Conservation (phyloP, 2,329 filamentous ascomycete genomes). For the Tetracladium maxilliforme region DNA sequence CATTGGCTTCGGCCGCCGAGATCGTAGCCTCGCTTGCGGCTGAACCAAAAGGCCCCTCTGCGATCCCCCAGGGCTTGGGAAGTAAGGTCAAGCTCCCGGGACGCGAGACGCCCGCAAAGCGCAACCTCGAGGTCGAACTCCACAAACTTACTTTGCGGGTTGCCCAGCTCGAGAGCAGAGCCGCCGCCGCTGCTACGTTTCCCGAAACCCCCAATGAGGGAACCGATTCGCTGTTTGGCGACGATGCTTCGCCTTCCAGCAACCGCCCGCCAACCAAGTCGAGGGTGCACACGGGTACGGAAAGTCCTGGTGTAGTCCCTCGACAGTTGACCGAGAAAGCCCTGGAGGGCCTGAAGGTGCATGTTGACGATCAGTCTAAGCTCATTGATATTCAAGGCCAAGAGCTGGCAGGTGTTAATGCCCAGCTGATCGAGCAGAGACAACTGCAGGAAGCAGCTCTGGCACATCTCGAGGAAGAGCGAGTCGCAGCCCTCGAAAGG, state of each 20-base stretch:
- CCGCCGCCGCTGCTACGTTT: constrained; percentile 43
- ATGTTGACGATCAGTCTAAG: constrained; percentile 87
- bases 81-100: constrained; percentile 56
- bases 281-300: too few relatives aligned
- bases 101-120: constrained; percentile 59
- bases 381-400: constrained; percentile 78
- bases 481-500: constrained; percentile 77
- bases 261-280: too few relatives aligned
- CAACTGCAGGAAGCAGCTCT: constrained; percentile 72
- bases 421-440: constrained; percentile 75
- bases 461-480: constrained; percentile 69
- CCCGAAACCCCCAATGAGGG: constrained; percentile 75
- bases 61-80: constrained; percentile 6
- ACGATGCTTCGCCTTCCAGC: too few relatives aligned
- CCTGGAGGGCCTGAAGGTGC: constrained; percentile 72
- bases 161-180: constrained; percentile 69
- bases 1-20: constrained; percentile 35
- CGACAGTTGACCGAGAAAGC: constrained; percentile 71
- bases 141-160: constrained; percentile 64
- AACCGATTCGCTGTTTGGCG: constrained; percentile 46
- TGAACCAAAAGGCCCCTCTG: constrained; percentile 16
- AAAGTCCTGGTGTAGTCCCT: too few relatives aligned
- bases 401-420: constrained; percentile 73
- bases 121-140: constrained; percentile 68
- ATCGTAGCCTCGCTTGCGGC: constrained; percentile 36